phyloP scores from a whole-genome alignment of 352 stramenopile genomes.

The Globisporangium emineosum region DNA sequence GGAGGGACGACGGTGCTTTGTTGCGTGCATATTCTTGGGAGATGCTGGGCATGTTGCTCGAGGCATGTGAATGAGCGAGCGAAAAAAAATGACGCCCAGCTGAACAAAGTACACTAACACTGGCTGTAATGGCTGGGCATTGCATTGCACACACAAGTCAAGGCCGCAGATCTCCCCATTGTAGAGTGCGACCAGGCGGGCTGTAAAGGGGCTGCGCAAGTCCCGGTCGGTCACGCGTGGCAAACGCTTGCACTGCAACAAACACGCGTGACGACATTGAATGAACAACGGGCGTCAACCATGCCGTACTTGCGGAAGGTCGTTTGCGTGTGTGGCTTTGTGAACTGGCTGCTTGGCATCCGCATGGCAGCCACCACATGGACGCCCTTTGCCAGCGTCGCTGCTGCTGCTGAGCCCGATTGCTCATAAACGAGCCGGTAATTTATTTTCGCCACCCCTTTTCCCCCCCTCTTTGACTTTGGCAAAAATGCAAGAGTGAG shows the following conservation, averaged over 20 bases:
- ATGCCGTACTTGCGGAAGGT: neutral
- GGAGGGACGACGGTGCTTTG: too few relatives aligned
- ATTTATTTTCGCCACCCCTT: neutral
- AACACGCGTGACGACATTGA: slow-evolving; percentile 8
- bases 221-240: neutral
- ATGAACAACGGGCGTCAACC: neutral
- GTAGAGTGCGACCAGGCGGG: slow-evolving; percentile 6
- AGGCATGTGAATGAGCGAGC: neutral
- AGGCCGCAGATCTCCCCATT: neutral
- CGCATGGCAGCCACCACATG: neutral
- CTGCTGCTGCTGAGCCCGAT: neutral
- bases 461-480: neutral
- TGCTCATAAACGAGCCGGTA: neutral
- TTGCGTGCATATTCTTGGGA: neutral
- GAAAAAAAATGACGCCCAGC: neutral
- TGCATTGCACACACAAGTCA: neutral
- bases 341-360: slow-evolving; percentile 9
- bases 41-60: neutral
- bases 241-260: neutral
- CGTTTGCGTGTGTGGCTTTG: neutral
- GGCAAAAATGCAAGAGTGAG: neutral
- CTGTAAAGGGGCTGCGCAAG: slow-evolving; percentile 4
- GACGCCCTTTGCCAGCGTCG: neutral
- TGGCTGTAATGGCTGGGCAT: neutral
- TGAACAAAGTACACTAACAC: neutral